These are phyloP conservation scores for Aphanomyces euteiches DNA, from an alignment of 352 stramenopile species.

Conservation along the genomic window DNA sequence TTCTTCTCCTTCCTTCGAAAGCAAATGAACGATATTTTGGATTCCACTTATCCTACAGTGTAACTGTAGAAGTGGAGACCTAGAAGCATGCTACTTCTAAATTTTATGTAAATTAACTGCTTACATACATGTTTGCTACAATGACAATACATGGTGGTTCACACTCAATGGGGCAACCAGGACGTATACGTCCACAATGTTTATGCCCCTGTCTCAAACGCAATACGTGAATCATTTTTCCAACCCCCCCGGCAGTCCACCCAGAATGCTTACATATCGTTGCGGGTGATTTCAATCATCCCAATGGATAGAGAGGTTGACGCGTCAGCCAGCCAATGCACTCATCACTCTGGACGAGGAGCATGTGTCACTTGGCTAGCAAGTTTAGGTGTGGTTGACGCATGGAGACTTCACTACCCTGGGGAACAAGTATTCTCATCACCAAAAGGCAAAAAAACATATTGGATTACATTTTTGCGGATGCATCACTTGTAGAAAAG, in stretches of 20 bases:
- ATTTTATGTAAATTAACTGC: too few relatives aligned
- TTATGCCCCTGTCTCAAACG: not conserved
- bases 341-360: not conserved
- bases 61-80: too few relatives aligned
- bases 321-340: not conserved
- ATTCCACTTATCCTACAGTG: too few relatives aligned
- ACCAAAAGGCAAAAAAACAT: slow-evolving; percentile 24
- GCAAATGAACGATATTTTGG: too few relatives aligned
- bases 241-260: not conserved
- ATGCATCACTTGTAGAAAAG: not conserved
- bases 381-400: slow-evolving; percentile 28
- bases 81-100: too few relatives aligned
- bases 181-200: not conserved
- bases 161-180: not conserved
- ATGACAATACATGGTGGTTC: not conserved
- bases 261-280: not conserved
- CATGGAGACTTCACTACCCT: slow-evolving; percentile 31
- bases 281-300: not conserved
- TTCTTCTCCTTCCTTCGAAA: too few relatives aligned
- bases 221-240: not conserved
- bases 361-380: slow-evolving; percentile 24
- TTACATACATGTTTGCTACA: too few relatives aligned
- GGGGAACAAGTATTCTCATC: slow-evolving; percentile 21
- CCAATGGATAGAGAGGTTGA: slow-evolving; percentile 14
- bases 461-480: slow-evolving; percentile 33